Evolutionary conservation across 768 basidiomycete species (phyloP).

Genomic region (Infundibulicybe gibba): DNA sequence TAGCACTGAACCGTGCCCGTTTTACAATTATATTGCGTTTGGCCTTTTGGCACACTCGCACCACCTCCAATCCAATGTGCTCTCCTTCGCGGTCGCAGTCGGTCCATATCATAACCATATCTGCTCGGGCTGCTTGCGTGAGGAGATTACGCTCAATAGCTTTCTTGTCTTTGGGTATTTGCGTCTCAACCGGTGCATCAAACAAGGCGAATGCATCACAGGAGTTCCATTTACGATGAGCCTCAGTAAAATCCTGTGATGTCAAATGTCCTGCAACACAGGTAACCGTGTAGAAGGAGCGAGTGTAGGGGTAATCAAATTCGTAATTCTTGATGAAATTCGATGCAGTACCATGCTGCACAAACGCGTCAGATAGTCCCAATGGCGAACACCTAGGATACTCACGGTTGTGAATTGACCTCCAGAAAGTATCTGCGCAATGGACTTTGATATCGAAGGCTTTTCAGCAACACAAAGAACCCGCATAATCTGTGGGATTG

Average conservation of each 20-base stretch:
- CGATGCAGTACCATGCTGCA: constrained; percentile 57
- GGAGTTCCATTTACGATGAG: constrained; percentile 72
- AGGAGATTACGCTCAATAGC: constrained; percentile 76
- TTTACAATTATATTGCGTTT: constrained; percentile 74
- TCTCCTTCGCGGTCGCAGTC: constrained; percentile 99
- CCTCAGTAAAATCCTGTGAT: constrained; percentile 68
- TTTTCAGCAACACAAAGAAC: constrained; percentile 98
- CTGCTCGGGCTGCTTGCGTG: constrained; percentile 73
- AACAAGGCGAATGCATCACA: constrained; percentile 90
- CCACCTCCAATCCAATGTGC: constrained; percentile 91
- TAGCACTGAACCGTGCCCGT: constrained; percentile 93
- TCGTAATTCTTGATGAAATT: constrained; percentile 91
- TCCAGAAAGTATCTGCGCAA: constrained; percentile 88
- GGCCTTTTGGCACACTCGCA: constrained; percentile 65
- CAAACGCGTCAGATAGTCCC: constrained; percentile 3
- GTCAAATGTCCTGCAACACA: constrained; percentile 58
- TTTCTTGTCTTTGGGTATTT: constrained; percentile 68
- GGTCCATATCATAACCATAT: constrained; percentile 97
- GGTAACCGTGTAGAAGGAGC: constrained; percentile 84
- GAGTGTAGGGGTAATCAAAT: constrained; percentile 84
- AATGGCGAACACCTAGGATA: constrained; percentile 5
- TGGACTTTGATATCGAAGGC: constrained; percentile 90
- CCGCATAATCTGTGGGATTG: constrained; percentile 40
- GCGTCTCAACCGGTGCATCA: constrained; percentile 71
- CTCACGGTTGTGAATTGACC: constrained; percentile 78